Evolutionary conservation across 108 stramenopile genomes (phyloP), one percentile per base, ranked within the genome.

Genomic region (Cyclotella distinguenda): DNA sequence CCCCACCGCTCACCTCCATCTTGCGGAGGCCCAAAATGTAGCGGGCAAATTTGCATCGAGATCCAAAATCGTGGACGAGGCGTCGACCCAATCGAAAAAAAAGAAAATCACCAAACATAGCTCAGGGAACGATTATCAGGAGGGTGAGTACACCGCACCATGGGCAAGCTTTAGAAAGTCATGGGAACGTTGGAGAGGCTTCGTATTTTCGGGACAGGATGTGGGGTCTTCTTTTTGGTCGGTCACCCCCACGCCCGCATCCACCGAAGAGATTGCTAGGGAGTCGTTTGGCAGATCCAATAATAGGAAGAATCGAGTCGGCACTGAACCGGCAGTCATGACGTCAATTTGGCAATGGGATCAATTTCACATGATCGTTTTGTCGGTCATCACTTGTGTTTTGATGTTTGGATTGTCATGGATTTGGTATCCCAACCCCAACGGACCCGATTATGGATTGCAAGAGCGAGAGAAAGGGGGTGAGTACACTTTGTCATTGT

Each of bases 11-110:
- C n/a, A n/a, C n/a, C 25, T 19, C 6, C 16, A 16, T 6, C 27
- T 28, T 2, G 62, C 28, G 38, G 46, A 61, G 13, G 70, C 70
- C 31, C 70, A 72, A 72, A 70, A 70, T 30, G 27, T 70, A 22
- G 70, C 60, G 12, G 58, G 54, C 50, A 72, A 72, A 57, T 38
- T 72, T 19, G 70, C 70, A 9, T 51, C 70, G n/a, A 52, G 62
- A 22, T 15, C 70, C 12, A 72, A 72, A 57, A 26, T 72, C 11
- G 53, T 62, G 4, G 70, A 64, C 0, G 22, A 50, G 1, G 21
- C 60, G 34, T 43, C 48, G n/a, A n/a, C n/a, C n/a, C n/a, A n/a
- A 39, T 60, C 50, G 2, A 60, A 50, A 15, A 70, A 43, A 40
- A 70, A 61, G 39, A 61, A 26, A 43, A 53, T 26, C 18, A 13